A percentile compares a stretch with the other conserved stretches of the same genome.
These are phyloP conservation scores for Colletotrichum tabaci DNA, from an alignment of 2,329 filamentous ascomycete species.

Conservation along the genomic window DNA sequence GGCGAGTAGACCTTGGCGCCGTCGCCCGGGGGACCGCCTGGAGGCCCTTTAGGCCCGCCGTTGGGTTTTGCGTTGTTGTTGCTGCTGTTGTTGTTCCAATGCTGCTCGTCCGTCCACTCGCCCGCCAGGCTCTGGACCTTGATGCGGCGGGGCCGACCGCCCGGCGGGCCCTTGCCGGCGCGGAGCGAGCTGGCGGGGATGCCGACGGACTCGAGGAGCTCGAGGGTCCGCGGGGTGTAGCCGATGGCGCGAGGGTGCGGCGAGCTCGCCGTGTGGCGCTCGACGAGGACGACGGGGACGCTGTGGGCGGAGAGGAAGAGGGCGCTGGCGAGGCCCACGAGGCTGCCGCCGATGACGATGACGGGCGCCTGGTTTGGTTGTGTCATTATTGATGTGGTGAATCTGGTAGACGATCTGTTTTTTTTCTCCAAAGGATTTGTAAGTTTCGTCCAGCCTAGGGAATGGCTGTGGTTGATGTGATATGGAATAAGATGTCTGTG, in stretches of 20 bases:
- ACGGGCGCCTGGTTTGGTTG: conserved; percentile 42
- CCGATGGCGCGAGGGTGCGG: conserved; percentile 56
- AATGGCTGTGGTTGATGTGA: background rate
- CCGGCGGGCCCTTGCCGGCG: conserved; percentile 38
- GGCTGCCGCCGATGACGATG: conserved; percentile 56
- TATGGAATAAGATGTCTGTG: too few species aligned
- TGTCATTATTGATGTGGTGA: background rate
- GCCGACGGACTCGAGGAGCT: conserved; percentile 51
- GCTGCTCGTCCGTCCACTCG: conserved; percentile 45
- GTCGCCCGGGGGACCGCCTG: background rate
- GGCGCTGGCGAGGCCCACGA: conserved; percentile 57
- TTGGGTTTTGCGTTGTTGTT: conserved; percentile 28
- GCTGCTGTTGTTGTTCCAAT: conserved; percentile 34
- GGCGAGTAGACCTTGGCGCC: conserved; percentile 39
- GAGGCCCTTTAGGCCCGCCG: background rate
- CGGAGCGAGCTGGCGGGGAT: conserved; percentile 33
- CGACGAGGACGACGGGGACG: conserved; percentile 54
- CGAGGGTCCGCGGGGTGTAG: conserved; percentile 56
- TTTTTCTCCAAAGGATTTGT: too few species aligned
- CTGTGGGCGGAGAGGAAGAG: conserved; percentile 52
- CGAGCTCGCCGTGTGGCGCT: conserved; percentile 53
- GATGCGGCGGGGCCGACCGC: conserved; percentile 44
- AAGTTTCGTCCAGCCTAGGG: too few species aligned
- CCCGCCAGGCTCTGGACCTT: conserved; percentile 45
- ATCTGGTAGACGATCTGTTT: too few species aligned